Base-by-base conservation (phyloP, 225 moss, liverwort and hornwort species). In the Polytrichum formosum region DNA sequence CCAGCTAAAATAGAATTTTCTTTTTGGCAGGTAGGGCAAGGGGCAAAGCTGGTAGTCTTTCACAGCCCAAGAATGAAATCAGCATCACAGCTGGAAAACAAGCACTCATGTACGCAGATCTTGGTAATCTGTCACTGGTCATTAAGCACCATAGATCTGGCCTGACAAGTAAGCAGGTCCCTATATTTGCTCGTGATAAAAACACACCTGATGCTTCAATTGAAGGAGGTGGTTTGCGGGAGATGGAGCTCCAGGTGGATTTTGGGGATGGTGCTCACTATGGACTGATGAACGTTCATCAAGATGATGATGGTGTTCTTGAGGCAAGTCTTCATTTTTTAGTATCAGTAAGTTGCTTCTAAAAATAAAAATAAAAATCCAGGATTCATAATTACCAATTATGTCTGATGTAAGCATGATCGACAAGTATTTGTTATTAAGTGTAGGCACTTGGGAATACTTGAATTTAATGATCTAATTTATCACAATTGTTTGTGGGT, bases 251-350 rank as follows among this genome's bases (percentile, higher is more conserved):
- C 56, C 84, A 87, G 77, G 83, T 90, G 54, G 90, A 98, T 76
- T 98, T 98, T 64, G 84, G 88, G 69, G 92, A 98, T 72, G 92
- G 91, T 70, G 78, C 88, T 53, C 97, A 98, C 77, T 86, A 66
- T 82, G 97, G 91, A 66, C 80, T 83, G 62, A 83, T 88, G 72
- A 86, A 78, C 54, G 80, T 98, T 71, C 83, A 72, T 78, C 90
- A 92, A 79, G 97, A 92, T 67, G 82, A 84, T 54, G 92, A 94
- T 70, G 94, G 97, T 68, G 97, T 98, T 74, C 78, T 98, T 69
- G 94, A 98, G 97, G 95, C 66, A 81, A 82, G 84, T 73, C 26
- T 33, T 61, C 46, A 46, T 13, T 23, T 19, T 26, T 2, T 56
- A 56, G 18, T 69, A 21, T 16, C 16, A 46, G 46, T 16, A 46